Evolutionary conservation across 495 filamentous ascomycete species (phyloP).

Genomic region (Tuber borchii): DNA sequence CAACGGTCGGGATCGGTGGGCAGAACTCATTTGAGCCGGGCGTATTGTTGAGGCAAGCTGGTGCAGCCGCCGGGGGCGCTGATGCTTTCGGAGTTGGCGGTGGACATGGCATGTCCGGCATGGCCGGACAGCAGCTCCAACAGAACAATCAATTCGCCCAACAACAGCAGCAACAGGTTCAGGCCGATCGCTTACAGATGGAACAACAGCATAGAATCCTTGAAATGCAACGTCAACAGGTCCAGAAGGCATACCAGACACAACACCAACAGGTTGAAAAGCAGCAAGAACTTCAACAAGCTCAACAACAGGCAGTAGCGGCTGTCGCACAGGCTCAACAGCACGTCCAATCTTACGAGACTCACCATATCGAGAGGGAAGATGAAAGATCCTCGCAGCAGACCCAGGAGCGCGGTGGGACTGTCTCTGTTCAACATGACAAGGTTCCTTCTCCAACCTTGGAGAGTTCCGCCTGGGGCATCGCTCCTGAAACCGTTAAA

Average conservation of each 20-base stretch:
- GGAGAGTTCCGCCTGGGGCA: background rate
- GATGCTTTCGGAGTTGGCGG: slow-evolving; percentile 28
- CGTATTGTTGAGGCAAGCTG: slow-evolving; percentile 38
- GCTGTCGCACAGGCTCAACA: slow-evolving; percentile 35
- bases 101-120: slow-evolving; percentile 30
- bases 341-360: slow-evolving; percentile 37
- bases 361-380: slow-evolving; percentile 20
- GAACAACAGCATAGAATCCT: slow-evolving; percentile 49
- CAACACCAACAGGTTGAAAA: slow-evolving; percentile 54
- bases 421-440: background rate
- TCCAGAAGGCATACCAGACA: slow-evolving; percentile 45
- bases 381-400: slow-evolving; percentile 33
- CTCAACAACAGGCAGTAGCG: slow-evolving; percentile 52
- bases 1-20: slow-evolving; percentile 26
- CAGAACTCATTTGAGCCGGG: slow-evolving; percentile 41
- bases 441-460: background rate
- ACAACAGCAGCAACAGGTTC: slow-evolving; percentile 54
- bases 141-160: slow-evolving; percentile 45
- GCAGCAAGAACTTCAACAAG: slow-evolving; percentile 52
- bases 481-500: background rate
- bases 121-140: slow-evolving; percentile 38
- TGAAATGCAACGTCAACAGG: slow-evolving; percentile 41
- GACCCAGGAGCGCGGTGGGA: slow-evolving; percentile 25
- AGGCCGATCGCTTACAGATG: slow-evolving; percentile 36
- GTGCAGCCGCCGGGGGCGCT: slow-evolving; percentile 35